These are phyloP conservation scores for Saxophila tyrrhenica DNA, from an alignment of 495 filamentous ascomycete species.

Conservation along the genomic window DNA sequence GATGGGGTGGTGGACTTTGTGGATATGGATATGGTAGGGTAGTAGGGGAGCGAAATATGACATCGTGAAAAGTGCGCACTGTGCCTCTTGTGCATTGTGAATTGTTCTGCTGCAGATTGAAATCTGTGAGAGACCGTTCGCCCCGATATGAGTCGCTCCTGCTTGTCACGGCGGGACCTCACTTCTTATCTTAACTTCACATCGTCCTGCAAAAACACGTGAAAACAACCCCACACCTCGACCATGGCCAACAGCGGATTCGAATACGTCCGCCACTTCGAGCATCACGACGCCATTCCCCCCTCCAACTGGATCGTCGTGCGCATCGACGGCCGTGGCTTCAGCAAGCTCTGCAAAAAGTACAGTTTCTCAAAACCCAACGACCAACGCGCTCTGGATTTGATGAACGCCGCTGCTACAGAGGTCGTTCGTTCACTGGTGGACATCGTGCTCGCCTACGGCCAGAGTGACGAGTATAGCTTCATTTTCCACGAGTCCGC, in stretches of 20 bases:
- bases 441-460: slow-evolving; percentile 79
- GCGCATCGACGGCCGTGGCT: slow-evolving; percentile 82
- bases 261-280: slow-evolving; percentile 86
- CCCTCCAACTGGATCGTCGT: slow-evolving; percentile 91
- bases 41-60: too few species aligned
- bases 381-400: slow-evolving; percentile 70
- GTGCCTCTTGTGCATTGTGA: too few species aligned
- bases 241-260: slow-evolving; percentile 48
- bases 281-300: slow-evolving; percentile 66
- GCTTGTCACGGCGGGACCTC: too few species aligned
- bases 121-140: too few species aligned
- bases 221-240: too few species aligned
- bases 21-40: too few species aligned
- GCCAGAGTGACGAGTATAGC: slow-evolving; percentile 85
- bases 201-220: too few species aligned
- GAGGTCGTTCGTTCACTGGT: slow-evolving; percentile 74
- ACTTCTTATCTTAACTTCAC: too few species aligned
- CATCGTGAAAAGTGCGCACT: too few species aligned
- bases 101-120: too few species aligned
- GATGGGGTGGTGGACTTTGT: too few species aligned
- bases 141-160: too few species aligned
- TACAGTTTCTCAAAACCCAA: slow-evolving; percentile 87
- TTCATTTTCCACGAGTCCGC: slow-evolving; percentile 80
- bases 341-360: slow-evolving; percentile 67
- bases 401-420: slow-evolving; percentile 87